These are phyloP conservation scores for Omphalotus olearius DNA, from an alignment of 1,284 basidiomycete genomes.

Conservation along the genomic window DNA sequence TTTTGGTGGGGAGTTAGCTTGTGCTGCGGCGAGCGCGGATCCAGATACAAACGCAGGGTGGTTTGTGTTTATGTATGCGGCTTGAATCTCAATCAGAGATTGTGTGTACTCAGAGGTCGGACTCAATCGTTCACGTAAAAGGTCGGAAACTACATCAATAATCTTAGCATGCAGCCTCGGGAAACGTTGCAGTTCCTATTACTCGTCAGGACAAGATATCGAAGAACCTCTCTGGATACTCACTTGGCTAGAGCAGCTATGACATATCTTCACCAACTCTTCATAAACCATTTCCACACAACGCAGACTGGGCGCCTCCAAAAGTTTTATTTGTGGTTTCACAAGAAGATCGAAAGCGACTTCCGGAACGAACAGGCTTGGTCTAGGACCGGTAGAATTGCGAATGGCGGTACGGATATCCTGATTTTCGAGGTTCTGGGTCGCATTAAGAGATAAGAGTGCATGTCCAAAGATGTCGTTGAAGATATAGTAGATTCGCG, in stretches of 20 bases:
- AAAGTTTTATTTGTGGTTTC: slow-evolving; percentile 97
- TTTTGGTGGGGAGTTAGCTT: slow-evolving; percentile 37
- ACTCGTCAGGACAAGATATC: background rate
- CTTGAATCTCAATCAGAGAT: slow-evolving; percentile 95
- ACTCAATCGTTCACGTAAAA: slow-evolving; percentile 91
- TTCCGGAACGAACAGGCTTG: slow-evolving; percentile 96
- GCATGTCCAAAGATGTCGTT: slow-evolving; percentile 97
- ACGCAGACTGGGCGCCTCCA: slow-evolving; percentile 90
- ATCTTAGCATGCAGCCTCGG: slow-evolving; percentile 91
- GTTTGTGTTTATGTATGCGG: slow-evolving; percentile 99
- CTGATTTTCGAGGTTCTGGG: slow-evolving; percentile 85
- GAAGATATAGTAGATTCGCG: slow-evolving; percentile 99
- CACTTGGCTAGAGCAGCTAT: slow-evolving; percentile 92
- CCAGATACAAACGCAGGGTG: slow-evolving; percentile 86
- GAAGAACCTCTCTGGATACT: slow-evolving; percentile 22
- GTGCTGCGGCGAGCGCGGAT: slow-evolving; percentile 57
- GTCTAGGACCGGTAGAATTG: slow-evolving; percentile 95
- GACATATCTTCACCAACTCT: slow-evolving; percentile 99
- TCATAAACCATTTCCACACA: slow-evolving; percentile 99
- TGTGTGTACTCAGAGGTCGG: slow-evolving; percentile 97
- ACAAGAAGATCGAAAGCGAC: slow-evolving; percentile 96
- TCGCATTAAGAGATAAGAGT: slow-evolving; percentile 87
- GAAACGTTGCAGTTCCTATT: slow-evolving; percentile 94
- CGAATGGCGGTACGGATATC: slow-evolving; percentile 98
- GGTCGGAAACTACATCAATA: slow-evolving; percentile 96